Percentiles rank a stretch among this genome's conserved stretches.
Conservation (phyloP, 257 asterid species). For the Verbena officinalis region DNA sequence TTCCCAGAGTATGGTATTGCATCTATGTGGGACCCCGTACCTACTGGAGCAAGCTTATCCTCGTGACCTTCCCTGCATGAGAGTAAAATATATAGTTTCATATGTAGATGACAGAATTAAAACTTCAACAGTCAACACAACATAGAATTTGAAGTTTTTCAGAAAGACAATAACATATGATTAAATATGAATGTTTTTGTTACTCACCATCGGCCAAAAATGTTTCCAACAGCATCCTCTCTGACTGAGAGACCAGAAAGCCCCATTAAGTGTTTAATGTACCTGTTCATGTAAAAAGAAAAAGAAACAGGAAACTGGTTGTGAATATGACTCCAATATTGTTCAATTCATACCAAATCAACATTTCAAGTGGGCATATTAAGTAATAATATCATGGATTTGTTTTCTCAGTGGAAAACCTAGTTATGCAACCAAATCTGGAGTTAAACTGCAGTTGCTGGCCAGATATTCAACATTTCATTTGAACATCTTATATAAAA, state of each 20-base stretch:
- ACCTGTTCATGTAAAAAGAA: slow-evolving; percentile 47
- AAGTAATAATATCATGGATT: too few species aligned
- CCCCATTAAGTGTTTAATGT: slow-evolving; percentile 71
- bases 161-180: too few species aligned
- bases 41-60: slow-evolving; percentile 75
- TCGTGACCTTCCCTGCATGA: slow-evolving; percentile 71
- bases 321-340: background rate
- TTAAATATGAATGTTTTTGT: background rate
- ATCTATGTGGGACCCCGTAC: slow-evolving; percentile 90
- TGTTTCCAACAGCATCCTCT: slow-evolving; percentile 94
- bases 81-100: slow-evolving; percentile 5
- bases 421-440: background rate
- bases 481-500: too few species aligned
- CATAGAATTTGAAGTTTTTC: too few species aligned
- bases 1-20: slow-evolving; percentile 97
- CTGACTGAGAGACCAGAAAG: slow-evolving; percentile 73
- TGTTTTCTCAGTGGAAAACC: background rate
- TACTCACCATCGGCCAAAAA: slow-evolving; percentile 92
- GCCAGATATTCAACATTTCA: too few species aligned
- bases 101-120: too few species aligned
- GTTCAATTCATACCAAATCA: background rate
- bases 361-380: too few species aligned
- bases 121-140: background rate
- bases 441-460: too few species aligned
- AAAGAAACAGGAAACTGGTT: slow-evolving; percentile 14